These are phyloP conservation scores for Cercophora newfieldiana DNA, from an alignment of 495 filamentous ascomycete species.

Conservation along the genomic window DNA sequence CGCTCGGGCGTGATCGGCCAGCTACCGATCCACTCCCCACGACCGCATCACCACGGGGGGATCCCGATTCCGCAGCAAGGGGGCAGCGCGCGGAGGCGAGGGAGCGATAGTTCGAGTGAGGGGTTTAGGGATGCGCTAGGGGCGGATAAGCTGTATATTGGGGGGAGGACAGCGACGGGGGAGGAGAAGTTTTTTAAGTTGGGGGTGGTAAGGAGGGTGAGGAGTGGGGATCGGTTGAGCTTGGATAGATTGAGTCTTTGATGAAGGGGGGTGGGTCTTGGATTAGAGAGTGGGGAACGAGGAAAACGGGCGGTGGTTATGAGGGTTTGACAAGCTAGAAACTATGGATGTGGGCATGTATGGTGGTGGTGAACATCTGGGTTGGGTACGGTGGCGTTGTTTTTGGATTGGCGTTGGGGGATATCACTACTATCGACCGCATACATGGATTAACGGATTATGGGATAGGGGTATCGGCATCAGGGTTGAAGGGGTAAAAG, in stretches of 20 bases:
- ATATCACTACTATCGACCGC: neutral
- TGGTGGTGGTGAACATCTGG: neutral
- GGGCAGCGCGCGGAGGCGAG: slow-evolving; percentile 66
- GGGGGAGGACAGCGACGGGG: slow-evolving; percentile 77
- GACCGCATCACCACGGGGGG: slow-evolving; percentile 38
- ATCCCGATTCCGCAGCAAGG: slow-evolving; percentile 39
- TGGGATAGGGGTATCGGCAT: neutral
- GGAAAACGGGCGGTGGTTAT: neutral
- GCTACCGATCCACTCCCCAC: slow-evolving; percentile 46
- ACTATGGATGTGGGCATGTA: neutral
- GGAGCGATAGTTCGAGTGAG: slow-evolving; percentile 76
- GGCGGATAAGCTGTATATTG: slow-evolving; percentile 83
- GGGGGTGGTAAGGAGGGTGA: slow-evolving; percentile 55
- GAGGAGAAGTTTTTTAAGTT: slow-evolving; percentile 86
- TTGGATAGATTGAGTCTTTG: slow-evolving; percentile 58
- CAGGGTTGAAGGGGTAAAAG: neutral
- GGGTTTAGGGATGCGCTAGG: slow-evolving; percentile 75
- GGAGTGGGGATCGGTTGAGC: slow-evolving; percentile 57
- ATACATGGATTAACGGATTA: neutral
- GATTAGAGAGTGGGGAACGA: neutral
- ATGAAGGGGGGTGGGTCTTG: slow-evolving; percentile 15
- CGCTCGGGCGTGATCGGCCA: slow-evolving; percentile 44
- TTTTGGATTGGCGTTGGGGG: neutral
- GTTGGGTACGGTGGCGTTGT: neutral
- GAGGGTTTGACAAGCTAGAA: neutral